Evolutionary conservation across 139 green algal species (phyloP), one percentile per base, ranked within the genome.

Genomic region (Marvania coccoides): DNA sequence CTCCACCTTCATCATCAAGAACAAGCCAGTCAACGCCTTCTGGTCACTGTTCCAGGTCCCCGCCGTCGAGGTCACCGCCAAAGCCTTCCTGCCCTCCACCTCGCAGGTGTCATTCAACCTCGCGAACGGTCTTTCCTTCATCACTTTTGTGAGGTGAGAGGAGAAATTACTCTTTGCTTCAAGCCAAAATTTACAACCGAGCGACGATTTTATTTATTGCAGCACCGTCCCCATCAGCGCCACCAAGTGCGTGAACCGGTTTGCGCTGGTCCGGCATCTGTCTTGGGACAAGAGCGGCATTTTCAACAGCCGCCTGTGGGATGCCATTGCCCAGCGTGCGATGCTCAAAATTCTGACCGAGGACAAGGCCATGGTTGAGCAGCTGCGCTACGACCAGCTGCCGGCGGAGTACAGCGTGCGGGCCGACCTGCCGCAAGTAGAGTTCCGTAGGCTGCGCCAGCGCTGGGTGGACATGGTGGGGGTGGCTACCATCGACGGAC

Each of bases 321-420:
- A 95, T 42, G 42, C 55, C 54, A 79, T 79, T 38, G 81, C 82
- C 0, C 79, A 75, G 61, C 58, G 84, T 7, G 86, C 79, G 35
- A 94, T 94, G 87, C 75, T 81, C 68, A 85, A 83, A 59, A 94
- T 94, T 61, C 75, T 91, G 53, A 53, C 59, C 1, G 85, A 94
- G 80, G 87, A 94, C 78, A 94, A 94, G 69, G 83, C 46, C 0
- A 91, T 94, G 80, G 78, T 94, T 10, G 87, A 93, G 73, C 45
- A 78, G 70, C 68, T 91, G 64, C 74, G 64, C 33, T 78, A 84
- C 6, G 84, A 92, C 56, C 63, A 74, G 51, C 70, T 91, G 58
- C 39, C 26, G 3, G 12, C 26, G 0, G 87, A 94, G 73, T 73
- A 76, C 51, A 78, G 42, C 35, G 80, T 86, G n/a, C 66, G 70